These are phyloP conservation scores for Acanthamoeba lenticulata DNA, from an alignment of 208 protist genomes.

Conservation along the genomic window DNA sequence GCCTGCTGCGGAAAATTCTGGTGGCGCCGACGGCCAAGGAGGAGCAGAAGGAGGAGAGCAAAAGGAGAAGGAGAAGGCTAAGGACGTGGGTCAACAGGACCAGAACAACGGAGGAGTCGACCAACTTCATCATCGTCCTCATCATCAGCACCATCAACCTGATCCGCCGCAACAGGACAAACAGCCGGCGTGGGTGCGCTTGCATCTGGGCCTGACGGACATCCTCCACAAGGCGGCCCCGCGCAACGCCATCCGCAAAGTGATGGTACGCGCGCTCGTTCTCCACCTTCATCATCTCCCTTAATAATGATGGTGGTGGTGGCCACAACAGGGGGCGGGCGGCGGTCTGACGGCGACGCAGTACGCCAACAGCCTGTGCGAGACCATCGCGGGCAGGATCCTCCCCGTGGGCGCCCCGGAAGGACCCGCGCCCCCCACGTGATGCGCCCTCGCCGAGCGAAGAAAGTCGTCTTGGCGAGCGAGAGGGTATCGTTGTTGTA, in stretches of 20 bases:
- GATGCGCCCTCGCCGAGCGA: not conserved
- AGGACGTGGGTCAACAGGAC: too few relatives aligned
- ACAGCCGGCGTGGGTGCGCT: not conserved
- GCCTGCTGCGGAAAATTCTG: not conserved
- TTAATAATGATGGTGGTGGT: not conserved
- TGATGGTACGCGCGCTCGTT: conserved; percentile 10
- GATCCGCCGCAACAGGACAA: too few relatives aligned
- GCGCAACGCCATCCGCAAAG: not conserved
- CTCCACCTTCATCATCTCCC: too few relatives aligned
- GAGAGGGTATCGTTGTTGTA: not conserved
- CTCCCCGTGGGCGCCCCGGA: not conserved
- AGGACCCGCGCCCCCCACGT: not conserved
- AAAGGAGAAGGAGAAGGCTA: too few relatives aligned
- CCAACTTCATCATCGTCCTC: too few relatives aligned
- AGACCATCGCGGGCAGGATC: not conserved
- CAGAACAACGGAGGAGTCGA: too few relatives aligned
- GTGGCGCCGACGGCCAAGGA: not conserved
- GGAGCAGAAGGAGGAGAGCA: too few relatives aligned
- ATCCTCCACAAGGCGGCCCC: not conserved
- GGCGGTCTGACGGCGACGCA: not conserved
- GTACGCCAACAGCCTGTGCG: conserved; percentile 30
- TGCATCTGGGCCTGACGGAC: not conserved
- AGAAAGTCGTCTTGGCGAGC: not conserved
- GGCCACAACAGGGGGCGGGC: not conserved
- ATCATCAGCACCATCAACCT: too few relatives aligned